Base-by-base conservation (phyloP, 179 eudicot genomes). In the Spinacia oleracea region DNA sequence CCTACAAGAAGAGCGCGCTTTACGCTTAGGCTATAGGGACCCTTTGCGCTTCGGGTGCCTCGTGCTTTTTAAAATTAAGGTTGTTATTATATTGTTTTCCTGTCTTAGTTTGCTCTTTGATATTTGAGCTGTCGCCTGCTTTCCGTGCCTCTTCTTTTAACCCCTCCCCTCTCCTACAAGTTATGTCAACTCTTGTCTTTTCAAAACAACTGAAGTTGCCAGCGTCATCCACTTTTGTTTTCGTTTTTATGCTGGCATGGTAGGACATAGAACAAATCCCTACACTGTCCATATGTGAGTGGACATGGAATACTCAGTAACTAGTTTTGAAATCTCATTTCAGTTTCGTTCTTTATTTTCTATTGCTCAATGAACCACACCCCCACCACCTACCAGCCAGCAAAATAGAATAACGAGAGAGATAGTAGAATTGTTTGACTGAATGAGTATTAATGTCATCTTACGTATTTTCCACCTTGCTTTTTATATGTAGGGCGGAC, bases 401-500 rank as follows among this genome's bases (percentile, higher is more conserved):
- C 11, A 65, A 18, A 18, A 65, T 16, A 2, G 2, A 38, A 8
- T 18, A 66, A 65, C 8, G 32, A 59, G 25, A 32, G 25, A 32
- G 6, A 9, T 35, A 8, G 23, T 40, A 21, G 0, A 67, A 67
- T 50, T 40, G 31, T 23, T 31, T 8, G 7, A 15, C n/a, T n/a
- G 0, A 6, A 4, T 27, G 29, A 27, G 65, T 11, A 27, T 32
- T 29, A 14, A 63, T 35, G 23, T 9, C 9, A 23, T 42, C 60
- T 77, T 3, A 65, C 40, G 1, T 1, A 60, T 50, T 58, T 45
- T 27, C 15, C 43, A 67, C 79, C 25, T 60, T 74, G 48, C 3
- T 9, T 1, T 74, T 27, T 82, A 21, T 48, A 21, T 75, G 79
- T 71, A 90, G 91, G 94, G 78, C 90, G 35, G 94, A 90, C 45